A percentile compares a stretch with the other conserved stretches of the same genome.
phyloP scores from a whole-genome alignment of 2,329 filamentous ascomycete genomes.

The Exophiala sp. region DNA sequence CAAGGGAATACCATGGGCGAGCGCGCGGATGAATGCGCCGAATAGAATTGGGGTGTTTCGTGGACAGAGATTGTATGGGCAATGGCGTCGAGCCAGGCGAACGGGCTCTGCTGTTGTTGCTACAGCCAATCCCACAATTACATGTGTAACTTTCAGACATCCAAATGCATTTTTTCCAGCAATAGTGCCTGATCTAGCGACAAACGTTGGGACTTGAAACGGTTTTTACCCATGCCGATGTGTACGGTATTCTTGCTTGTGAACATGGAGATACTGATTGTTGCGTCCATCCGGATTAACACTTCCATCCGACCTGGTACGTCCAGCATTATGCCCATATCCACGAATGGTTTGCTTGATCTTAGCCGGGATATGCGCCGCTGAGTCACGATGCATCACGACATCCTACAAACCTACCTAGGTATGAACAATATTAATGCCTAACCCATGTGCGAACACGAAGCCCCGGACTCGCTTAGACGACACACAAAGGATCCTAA shows the following conservation, averaged over 20 bases:
- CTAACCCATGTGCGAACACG: not conserved
- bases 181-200: not conserved
- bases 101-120: slow-evolving; percentile 2
- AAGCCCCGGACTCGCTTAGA: slow-evolving; percentile 13
- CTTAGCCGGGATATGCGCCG: not conserved
- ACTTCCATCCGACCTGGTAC: not conserved
- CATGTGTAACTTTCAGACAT: slow-evolving; percentile 23
- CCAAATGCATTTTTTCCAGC: slow-evolving; percentile 8
- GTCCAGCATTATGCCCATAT: not conserved
- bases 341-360: not conserved
- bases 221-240: no score
- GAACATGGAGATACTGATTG: no score
- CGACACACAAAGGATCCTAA: not conserved
- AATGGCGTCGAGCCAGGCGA: slow-evolving; percentile 12
- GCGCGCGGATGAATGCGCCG: slow-evolving; percentile 19
- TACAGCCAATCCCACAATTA: slow-evolving; percentile 23
- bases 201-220: not conserved
- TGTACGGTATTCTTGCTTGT: no score
- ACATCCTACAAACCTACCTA: slow-evolving; percentile 2
- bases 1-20: slow-evolving; percentile 6
- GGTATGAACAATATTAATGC: not conserved
- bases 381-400: slow-evolving; percentile 19
- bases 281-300: no score
- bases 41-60: slow-evolving; percentile 19
- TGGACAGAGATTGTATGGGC: slow-evolving; percentile 9